Evolutionary conservation across 352 stramenopile species (phyloP), one percentile per base, ranked within the genome.

Genomic region (Pythium pyrilobum): DNA sequence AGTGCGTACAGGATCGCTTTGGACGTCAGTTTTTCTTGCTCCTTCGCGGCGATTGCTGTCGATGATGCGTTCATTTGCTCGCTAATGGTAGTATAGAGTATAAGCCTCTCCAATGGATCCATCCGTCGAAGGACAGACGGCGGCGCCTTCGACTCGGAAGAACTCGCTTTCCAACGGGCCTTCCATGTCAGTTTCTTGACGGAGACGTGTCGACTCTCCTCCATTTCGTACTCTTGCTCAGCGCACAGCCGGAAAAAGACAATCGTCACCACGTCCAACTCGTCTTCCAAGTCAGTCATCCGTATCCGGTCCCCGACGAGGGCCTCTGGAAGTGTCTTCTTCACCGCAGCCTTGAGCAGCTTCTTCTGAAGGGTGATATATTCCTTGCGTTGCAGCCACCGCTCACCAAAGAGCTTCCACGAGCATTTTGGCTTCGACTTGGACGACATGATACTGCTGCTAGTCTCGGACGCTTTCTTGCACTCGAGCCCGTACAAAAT

Each of bases 291-390:
- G 15, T 81, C 65, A 3, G 80, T 75, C 15, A 89, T 52, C 5
- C 67, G 71, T 33, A 62, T 62, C 2, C 68, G 76, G 25, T 88
- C 71, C 2, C 59, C 55, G 11, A 86, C 45, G 0, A 86, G 45
- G n/a, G 56, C 59, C 10, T 90, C 81, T 2, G 75, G 33, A 0
- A 68, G 45, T 0, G 70, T 23, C 43, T 89, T 89, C 50, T 86
- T 89, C 8, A 66, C 68, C 6, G 71, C 77, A 15, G 74, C 76
- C 12, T 66, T 68, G 0, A 92, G 56, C 34, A 87, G 64, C 29
- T 79, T 83, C 57, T 90, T 91, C 41, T 91, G 73, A 21, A 91
- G 47, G n/a, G 41, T 50, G 45, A 91, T 88, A 40, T 94, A 94
- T 46, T 87, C 67, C 38, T 87, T 85, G 18, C 83, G 69, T 33